These are phyloP conservation scores for Colletotrichum noveboracense DNA, from an alignment of 2,329 filamentous ascomycete species.

Conservation along the genomic window DNA sequence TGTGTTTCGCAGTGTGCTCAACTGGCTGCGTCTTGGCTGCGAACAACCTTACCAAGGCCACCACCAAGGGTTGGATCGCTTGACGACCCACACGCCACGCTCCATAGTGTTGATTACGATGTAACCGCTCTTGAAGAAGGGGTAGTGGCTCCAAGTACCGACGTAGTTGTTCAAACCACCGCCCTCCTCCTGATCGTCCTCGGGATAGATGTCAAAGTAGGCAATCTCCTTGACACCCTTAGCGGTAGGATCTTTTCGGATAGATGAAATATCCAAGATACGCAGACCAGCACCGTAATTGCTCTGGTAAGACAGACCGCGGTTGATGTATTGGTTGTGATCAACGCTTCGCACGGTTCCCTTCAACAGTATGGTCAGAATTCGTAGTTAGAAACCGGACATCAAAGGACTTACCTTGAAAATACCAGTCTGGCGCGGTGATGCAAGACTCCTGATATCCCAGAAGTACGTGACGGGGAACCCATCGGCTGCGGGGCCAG, in stretches of 20 bases:
- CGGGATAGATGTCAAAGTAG: constrained; percentile 23
- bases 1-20: neutral
- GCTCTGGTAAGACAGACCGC: constrained; percentile 51
- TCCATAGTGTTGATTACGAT: constrained; percentile 56
- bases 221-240: constrained; percentile 43
- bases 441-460: constrained; percentile 47
- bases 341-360: constrained; percentile 45
- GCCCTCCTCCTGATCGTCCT: constrained; percentile 19
- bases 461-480: constrained; percentile 57
- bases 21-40: neutral
- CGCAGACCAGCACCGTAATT: constrained; percentile 55
- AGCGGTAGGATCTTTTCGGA: constrained; percentile 46
- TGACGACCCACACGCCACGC: constrained; percentile 42
- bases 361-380: constrained; percentile 46
- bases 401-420: neutral
- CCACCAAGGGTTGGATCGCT: constrained; percentile 24
- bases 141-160: constrained; percentile 49
- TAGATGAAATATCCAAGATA: constrained; percentile 39
- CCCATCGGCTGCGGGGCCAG: constrained; percentile 44
- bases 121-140: constrained; percentile 43
- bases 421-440: neutral
- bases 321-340: constrained; percentile 53
- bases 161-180: constrained; percentile 38
- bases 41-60: neutral
- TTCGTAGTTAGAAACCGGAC: rapidly evolving